Conservation (phyloP, 352 stramenopile genomes). For the Phytopythium ostracodes region DNA sequence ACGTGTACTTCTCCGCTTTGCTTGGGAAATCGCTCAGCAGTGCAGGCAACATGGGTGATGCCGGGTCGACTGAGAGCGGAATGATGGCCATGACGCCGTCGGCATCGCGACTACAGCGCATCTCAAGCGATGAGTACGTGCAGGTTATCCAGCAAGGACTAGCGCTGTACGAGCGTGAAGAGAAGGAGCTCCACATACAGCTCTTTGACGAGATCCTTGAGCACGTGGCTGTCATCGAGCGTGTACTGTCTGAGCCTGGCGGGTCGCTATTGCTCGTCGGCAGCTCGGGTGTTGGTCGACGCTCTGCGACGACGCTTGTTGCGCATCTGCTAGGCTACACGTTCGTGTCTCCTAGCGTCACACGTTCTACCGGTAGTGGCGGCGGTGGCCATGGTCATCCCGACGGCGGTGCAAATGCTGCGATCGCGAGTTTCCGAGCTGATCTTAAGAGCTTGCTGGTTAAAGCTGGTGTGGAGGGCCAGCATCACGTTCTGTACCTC, state of each 20-base stretch:
- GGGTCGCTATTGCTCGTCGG: constrained; percentile 91
- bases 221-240: constrained; percentile 88
- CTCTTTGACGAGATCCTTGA: constrained; percentile 92
- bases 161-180: constrained; percentile 93
- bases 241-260: constrained; percentile 78
- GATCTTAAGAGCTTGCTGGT: constrained; percentile 90
- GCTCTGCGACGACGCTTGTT: constrained; percentile 81
- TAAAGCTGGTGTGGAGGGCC: constrained; percentile 76
- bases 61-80: not conserved
- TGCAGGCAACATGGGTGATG: constrained; percentile 8
- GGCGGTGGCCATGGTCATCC: not conserved
- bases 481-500: constrained; percentile 88
- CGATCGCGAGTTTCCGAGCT: constrained; percentile 56
- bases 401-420: not conserved
- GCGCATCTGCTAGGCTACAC: constrained; percentile 89
- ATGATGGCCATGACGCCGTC: constrained; percentile 6
- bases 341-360: constrained; percentile 78
- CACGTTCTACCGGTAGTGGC: constrained; percentile 17
- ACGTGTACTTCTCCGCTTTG: constrained; percentile 85
- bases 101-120: constrained; percentile 42
- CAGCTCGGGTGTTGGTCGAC: constrained; percentile 82
- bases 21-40: constrained; percentile 30
- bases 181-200: constrained; percentile 92
- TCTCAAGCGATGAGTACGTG: constrained; percentile 81
- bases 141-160: constrained; percentile 86